These are phyloP conservation scores for Phoenix dactylifera DNA, from an alignment of 176 grass and related monocot species.

Conservation along the genomic window DNA sequence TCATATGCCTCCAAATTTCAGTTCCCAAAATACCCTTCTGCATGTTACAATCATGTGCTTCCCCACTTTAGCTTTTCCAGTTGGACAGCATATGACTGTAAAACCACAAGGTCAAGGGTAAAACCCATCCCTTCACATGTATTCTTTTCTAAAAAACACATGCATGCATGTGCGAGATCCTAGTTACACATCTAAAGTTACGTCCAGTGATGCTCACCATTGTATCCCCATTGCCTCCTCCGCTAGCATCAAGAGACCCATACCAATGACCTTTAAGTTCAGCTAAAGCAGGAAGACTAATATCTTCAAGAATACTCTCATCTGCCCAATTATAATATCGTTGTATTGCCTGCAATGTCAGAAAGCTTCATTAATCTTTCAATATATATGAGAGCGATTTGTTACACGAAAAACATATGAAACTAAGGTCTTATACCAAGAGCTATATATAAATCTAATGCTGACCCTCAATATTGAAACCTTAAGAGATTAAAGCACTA, in stretches of 20 bases:
- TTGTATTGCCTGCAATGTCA: constrained; percentile 61
- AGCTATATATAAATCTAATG: neutral
- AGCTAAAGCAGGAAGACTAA: constrained; percentile 86
- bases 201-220: constrained; percentile 39
- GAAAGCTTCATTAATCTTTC: constrained; percentile 9
- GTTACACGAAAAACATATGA: constrained; percentile 7
- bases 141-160: no score
- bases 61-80: no score
- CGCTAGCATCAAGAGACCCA: constrained; percentile 92
- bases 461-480: neutral
- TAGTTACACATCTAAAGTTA: neutral
- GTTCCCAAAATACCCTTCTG: no score
- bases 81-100: no score
- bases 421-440: no score
- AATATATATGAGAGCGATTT: constrained; percentile 11
- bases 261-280: constrained; percentile 93
- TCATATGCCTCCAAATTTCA: no score
- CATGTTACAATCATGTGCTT: no score
- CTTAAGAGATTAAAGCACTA: neutral
- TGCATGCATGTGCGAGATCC: no score
- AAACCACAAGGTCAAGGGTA: no score
- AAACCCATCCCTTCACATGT: no score
- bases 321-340: constrained; percentile 65
- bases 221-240: constrained; percentile 97
- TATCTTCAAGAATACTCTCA: constrained; percentile 71